phyloP scores from a whole-genome alignment of 2,329 filamentous ascomycete species.

The Sclerotinia trifoliorum region DNA sequence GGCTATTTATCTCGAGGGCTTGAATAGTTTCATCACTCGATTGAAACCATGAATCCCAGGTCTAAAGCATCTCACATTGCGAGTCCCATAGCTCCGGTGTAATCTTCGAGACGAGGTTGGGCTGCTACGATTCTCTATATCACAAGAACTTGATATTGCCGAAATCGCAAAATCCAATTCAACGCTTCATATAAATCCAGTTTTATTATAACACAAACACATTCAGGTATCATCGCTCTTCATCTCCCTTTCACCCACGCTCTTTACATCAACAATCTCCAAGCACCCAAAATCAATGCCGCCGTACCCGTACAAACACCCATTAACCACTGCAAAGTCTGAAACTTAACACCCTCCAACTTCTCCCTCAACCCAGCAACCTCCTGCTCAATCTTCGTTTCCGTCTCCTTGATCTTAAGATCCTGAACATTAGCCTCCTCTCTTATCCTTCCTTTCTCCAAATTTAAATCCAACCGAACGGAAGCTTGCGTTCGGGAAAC shows the following conservation, averaged over 20 bases:
- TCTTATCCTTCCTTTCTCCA: constrained; percentile 93
- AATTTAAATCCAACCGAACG: constrained; percentile 86
- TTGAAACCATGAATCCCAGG: background rate
- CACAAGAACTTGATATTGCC: background rate
- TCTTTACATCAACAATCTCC: constrained; percentile 64
- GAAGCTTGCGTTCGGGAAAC: constrained; percentile 92
- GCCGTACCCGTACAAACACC: constrained; percentile 71
- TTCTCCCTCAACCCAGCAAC: constrained; percentile 86
- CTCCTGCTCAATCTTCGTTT: constrained; percentile 97
- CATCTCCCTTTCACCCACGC: background rate
- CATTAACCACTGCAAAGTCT: constrained; percentile 97
- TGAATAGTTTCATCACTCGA: too few relatives aligned
- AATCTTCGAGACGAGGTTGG: background rate
- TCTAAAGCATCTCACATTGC: background rate
- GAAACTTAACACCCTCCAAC: constrained; percentile 96
- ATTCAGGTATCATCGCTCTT: constrained; percentile 5
- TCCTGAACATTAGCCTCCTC: constrained; percentile 97
- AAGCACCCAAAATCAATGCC: constrained; percentile 66
- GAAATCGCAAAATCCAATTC: background rate
- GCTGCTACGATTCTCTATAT: background rate
- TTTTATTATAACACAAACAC: constrained; percentile 6
- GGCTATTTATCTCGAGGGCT: background rate
- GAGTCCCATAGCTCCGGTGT: background rate
- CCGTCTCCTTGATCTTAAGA: constrained; percentile 97
- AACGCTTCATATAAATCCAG: background rate